These are phyloP conservation scores for Melastoma candidum DNA, from an alignment of 441 rosid species.

Conservation along the genomic window DNA sequence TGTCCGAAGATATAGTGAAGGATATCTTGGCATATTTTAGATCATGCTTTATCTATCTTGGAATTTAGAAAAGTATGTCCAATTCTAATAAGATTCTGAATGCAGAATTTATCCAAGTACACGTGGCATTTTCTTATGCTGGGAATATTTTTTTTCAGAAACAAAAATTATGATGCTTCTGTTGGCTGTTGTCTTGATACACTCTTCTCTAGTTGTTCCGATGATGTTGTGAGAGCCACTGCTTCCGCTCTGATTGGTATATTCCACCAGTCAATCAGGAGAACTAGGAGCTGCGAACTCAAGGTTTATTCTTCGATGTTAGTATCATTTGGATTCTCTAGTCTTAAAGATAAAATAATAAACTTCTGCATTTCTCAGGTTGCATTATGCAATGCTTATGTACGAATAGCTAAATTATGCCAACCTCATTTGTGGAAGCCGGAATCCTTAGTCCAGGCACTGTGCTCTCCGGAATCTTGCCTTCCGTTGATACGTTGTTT, in stretches of 20 bases:
- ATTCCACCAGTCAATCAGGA: constrained; percentile 50
- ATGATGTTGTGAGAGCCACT: constrained; percentile 59
- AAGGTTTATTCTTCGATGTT: constrained; percentile 40
- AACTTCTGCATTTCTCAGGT: constrained; percentile 34
- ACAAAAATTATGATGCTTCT: constrained; percentile 63
- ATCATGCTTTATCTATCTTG: no score
- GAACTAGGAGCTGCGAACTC: constrained; percentile 85
- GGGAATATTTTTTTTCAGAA: constrained; percentile 38
- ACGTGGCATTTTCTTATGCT: constrained; percentile 6
- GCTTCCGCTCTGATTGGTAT: constrained; percentile 60
- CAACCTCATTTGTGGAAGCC: constrained; percentile 87
- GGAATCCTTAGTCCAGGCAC: constrained; percentile 49
- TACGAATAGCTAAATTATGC: constrained; percentile 63
- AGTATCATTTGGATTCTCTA: no score
- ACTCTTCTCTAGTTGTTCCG: constrained; percentile 62
- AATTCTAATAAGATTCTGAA: no score
- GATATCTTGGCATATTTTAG: no score
- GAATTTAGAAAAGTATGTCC: no score
- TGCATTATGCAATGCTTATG: constrained; percentile 69
- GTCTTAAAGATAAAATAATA: constrained; percentile 1
- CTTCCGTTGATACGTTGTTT: constrained; percentile 66
- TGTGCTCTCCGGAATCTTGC: constrained; percentile 69
- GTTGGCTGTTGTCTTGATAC: constrained; percentile 69
- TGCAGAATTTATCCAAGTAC: not conserved
- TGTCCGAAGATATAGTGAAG: no score